Percentiles rank a stretch among this genome's conserved stretches.
These are phyloP conservation scores for Rubia peregrina DNA, from an alignment of 305 asterid genomes.

Conservation along the genomic window DNA sequence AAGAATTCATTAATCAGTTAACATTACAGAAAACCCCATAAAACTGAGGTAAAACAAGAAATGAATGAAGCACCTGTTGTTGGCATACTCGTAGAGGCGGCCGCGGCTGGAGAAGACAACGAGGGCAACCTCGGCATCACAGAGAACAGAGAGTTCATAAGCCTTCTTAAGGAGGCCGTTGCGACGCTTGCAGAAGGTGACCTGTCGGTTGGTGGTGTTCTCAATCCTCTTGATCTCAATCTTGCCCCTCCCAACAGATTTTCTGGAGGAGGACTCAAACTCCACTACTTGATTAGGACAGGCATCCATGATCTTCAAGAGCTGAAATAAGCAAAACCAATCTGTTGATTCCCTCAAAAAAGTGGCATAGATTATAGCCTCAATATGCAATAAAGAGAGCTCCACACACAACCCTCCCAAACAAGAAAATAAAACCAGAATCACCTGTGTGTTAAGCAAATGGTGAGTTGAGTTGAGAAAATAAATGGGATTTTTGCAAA, in stretches of 20 bases:
- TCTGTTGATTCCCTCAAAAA: conserved; percentile 16
- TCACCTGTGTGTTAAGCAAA: conserved; percentile 17
- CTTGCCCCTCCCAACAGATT: conserved; percentile 63
- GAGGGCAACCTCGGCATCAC: conserved; percentile 87
- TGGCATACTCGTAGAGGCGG: conserved; percentile 74
- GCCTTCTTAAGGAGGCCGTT: conserved; percentile 83
- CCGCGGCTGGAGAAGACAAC: conserved; percentile 78
- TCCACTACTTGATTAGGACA: conserved; percentile 44
- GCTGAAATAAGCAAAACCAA: conserved; percentile 60
- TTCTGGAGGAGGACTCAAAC: conserved; percentile 49
- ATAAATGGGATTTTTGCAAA: neutral
- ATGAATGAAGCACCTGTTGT: conserved; percentile 49
- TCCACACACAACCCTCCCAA: neutral
- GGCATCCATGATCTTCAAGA: conserved; percentile 42
- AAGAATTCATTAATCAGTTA: neutral
- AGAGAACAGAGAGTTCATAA: conserved; percentile 67
- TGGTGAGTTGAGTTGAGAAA: neutral
- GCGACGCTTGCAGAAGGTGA: conserved; percentile 78
- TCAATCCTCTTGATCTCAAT: conserved; percentile 88
- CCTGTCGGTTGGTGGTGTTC: conserved; percentile 78
- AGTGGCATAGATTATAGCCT: conserved; percentile 23
- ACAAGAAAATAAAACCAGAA: conserved; percentile 16
- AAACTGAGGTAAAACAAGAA: neutral
- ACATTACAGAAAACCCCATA: neutral
- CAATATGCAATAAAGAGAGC: conserved; percentile 41